A percentile compares a stretch with the other conserved stretches of the same genome.
Conservation (phyloP, 139 green algal genomes). For the Volvox reticuliferus region DNA sequence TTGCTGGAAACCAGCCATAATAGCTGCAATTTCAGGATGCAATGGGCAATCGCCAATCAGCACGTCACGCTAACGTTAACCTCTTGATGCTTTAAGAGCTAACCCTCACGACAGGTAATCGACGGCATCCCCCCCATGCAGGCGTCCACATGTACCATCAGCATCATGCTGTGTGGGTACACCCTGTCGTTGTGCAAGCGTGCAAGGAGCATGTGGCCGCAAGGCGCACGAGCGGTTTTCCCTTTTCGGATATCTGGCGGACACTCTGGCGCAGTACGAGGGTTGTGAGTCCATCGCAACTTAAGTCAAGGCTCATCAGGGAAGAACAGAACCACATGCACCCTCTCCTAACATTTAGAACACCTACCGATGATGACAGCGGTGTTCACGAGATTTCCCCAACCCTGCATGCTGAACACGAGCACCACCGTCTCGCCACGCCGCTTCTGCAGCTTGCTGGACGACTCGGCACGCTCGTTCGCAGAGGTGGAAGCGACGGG, state of each 20-base stretch:
- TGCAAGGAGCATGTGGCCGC: too few species aligned
- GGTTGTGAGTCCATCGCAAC: too few species aligned
- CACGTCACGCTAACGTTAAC: too few species aligned
- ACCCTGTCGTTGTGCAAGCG: not conserved
- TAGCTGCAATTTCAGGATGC: slow-evolving; percentile 9
- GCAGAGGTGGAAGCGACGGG: slow-evolving; percentile 82
- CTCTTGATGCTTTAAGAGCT: too few species aligned
- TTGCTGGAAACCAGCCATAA: slow-evolving; percentile 39
- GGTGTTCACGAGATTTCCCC: slow-evolving; percentile 67
- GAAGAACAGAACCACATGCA: not conserved
- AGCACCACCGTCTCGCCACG: slow-evolving; percentile 69
- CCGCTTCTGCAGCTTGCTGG: slow-evolving; percentile 57
- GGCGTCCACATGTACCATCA: not conserved
- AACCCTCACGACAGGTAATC: too few species aligned
- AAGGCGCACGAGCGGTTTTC: too few species aligned
- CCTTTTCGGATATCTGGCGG: too few species aligned
- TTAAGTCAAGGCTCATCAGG: too few species aligned
- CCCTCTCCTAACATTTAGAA: not conserved
- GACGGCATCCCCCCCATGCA: too few species aligned
- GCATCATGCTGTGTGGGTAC: not conserved
- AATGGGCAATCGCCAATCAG: not conserved
- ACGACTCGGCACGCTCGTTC: slow-evolving; percentile 79
- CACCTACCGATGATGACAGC: slow-evolving; percentile 37
- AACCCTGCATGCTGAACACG: slow-evolving; percentile 66
- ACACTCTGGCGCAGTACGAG: too few species aligned